These are phyloP conservation scores for Penicillium occitanis DNA, from an alignment of 2,329 filamentous ascomycete genomes.

Conservation along the genomic window DNA sequence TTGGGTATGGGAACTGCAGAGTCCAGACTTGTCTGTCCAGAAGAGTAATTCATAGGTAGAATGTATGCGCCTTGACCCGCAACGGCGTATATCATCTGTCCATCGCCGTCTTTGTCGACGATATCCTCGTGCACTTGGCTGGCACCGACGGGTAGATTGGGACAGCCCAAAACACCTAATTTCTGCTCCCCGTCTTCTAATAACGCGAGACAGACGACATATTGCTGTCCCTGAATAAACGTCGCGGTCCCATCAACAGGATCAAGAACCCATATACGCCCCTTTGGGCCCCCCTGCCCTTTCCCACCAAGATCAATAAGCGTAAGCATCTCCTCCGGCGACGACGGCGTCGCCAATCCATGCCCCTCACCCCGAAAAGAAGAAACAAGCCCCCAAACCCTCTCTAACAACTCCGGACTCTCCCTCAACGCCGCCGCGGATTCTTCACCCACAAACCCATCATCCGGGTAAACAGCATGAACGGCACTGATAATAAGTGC, in stretches of 20 bases:
- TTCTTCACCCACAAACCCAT: slow-evolving; percentile 64
- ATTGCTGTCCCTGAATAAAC: slow-evolving; percentile 62
- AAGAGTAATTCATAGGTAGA: slow-evolving; percentile 37
- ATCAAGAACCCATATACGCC: slow-evolving; percentile 62
- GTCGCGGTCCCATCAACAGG: slow-evolving; percentile 65
- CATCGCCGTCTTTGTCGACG: slow-evolving; percentile 47
- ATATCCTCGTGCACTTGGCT: slow-evolving; percentile 36
- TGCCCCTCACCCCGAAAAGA: slow-evolving; percentile 34
- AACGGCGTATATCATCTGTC: slow-evolving; percentile 53
- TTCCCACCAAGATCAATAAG: slow-evolving; percentile 60
- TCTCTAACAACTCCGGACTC: slow-evolving; percentile 49
- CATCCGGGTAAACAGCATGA: slow-evolving; percentile 54
- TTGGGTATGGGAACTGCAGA: slow-evolving; percentile 27
- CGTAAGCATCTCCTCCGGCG: slow-evolving; percentile 58
- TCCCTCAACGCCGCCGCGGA: slow-evolving; percentile 54
- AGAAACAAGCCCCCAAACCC: slow-evolving; percentile 58
- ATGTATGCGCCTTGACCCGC: slow-evolving; percentile 47
- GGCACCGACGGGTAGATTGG: slow-evolving; percentile 43
- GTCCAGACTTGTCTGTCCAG: background rate
- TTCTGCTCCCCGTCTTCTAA: slow-evolving; percentile 58
- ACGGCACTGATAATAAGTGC: slow-evolving; percentile 61
- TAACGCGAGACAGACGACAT: slow-evolving; percentile 61
- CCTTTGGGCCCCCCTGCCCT: slow-evolving; percentile 41
- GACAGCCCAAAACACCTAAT: slow-evolving; percentile 61
- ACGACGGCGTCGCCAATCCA: slow-evolving; percentile 43